Percentiles rank a stretch among this genome's conserved stretches.
Evolutionary conservation across 2,329 filamentous ascomycete species (phyloP).

Genomic region (Fusarium xylarioides): DNA sequence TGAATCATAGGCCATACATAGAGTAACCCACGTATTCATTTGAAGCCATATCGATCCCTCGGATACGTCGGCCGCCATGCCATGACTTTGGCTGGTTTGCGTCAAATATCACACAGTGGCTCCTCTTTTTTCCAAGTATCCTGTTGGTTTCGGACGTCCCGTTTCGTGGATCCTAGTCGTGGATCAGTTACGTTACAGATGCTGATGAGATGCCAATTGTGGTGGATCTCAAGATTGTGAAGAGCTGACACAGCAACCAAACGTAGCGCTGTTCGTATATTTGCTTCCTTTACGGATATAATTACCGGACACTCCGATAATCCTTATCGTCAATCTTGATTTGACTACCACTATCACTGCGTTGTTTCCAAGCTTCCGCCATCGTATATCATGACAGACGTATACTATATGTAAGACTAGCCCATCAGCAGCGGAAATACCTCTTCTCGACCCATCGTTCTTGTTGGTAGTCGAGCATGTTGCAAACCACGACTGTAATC

Average conservation of each 20-base stretch:
- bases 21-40: neutral
- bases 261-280: neutral
- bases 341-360: neutral
- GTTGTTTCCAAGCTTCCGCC: neutral
- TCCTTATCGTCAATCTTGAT: slow-evolving; percentile 1
- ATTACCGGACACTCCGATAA: slow-evolving; percentile 1
- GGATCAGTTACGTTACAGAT: slow-evolving; percentile 12
- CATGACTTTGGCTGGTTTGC: slow-evolving; percentile 1
- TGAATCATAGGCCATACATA: neutral
- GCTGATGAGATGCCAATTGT: neutral
- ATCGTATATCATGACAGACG: neutral
- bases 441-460: slow-evolving; percentile 88
- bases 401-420: slow-evolving; percentile 8
- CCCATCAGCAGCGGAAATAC: slow-evolving; percentile 82
- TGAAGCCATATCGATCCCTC: neutral
- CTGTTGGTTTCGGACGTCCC: slow-evolving; percentile 17
- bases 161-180: slow-evolving; percentile 20
- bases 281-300: neutral
- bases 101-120: slow-evolving; percentile 20
- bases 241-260: neutral
- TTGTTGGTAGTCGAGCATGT: slow-evolving; percentile 82
- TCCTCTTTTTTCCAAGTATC: slow-evolving; percentile 24
- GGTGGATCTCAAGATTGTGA: slow-evolving; percentile 5
- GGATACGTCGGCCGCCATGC: slow-evolving; percentile 23
- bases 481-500: slow-evolving; percentile 85